Evolutionary conservation across 1,139 yeast genomes (phyloP).

Genomic region (Diutina rugosa): DNA sequence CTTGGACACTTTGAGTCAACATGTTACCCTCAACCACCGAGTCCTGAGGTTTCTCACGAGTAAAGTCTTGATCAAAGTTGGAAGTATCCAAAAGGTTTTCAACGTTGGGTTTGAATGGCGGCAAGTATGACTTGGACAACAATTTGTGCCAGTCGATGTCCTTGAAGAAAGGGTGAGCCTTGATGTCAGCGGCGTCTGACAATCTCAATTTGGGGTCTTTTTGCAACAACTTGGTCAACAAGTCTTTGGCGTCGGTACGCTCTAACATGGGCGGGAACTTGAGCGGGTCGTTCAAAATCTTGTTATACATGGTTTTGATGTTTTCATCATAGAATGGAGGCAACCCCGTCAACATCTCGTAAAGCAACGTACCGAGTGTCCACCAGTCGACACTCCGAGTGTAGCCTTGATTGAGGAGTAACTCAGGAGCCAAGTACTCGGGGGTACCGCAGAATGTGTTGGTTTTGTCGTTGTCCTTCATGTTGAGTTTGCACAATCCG

Average conservation of each 20-base stretch:
- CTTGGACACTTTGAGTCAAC: slow-evolving; percentile 80
- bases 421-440: slow-evolving; percentile 82
- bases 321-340: slow-evolving; percentile 96
- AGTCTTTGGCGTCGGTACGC: slow-evolving; percentile 64
- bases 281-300: slow-evolving; percentile 79
- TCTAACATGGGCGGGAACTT: slow-evolving; percentile 85
- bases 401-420: slow-evolving; percentile 82
- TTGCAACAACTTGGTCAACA: slow-evolving; percentile 61
- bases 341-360: slow-evolving; percentile 92
- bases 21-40: slow-evolving; percentile 81
- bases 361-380: slow-evolving; percentile 88
- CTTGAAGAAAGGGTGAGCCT: slow-evolving; percentile 74
- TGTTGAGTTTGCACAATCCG: slow-evolving; percentile 88
- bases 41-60: slow-evolving; percentile 87
- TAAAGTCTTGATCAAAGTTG: slow-evolving; percentile 86
- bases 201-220: slow-evolving; percentile 78
- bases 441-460: slow-evolving; percentile 35
- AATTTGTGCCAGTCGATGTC: slow-evolving; percentile 88
- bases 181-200: slow-evolving; percentile 77
- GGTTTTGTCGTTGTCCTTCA: slow-evolving; percentile 81
- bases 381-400: slow-evolving; percentile 96
- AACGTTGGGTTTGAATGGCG: slow-evolving; percentile 92
- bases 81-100: slow-evolving; percentile 80
- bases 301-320: slow-evolving; percentile 87
- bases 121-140: slow-evolving; percentile 77